Evolutionary conservation across 306 rosid genomes (phyloP), one percentile per base, ranked within the genome.

Genomic region (Sesbania bispinosa): DNA sequence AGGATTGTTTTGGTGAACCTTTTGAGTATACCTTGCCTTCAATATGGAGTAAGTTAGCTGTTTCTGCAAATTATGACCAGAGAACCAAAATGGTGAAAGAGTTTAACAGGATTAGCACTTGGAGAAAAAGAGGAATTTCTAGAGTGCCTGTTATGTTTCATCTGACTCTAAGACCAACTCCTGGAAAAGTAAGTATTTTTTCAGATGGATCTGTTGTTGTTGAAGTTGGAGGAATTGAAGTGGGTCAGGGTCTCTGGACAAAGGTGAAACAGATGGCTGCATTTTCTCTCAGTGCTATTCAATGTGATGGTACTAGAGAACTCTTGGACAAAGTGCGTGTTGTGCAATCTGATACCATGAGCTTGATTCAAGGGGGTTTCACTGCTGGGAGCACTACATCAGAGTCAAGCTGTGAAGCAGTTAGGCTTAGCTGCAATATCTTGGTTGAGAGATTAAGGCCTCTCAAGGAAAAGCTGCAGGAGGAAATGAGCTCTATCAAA

Each of bases 181-280:
- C 97, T 0, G 98, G 93, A 38, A 93, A 84, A 79, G 96, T 80
- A 9, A 87, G 88, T 80, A 87, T 93, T 77, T 77, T 93, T 48
- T 52, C 67, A 1, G 97, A 90, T 62, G 97, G 90, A 2, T 87
- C 97, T 43, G 68, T 90, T 58, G 90, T 71, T 71, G 96, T 88
- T 78, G 98, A 93, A 83, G 98, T 90, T 36, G 97, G 97, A 69
- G 97, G 97, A 9, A 85, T 88, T 30, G 97, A 93, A 77, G 51
- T 93, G 16, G 98, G 98, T 29, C 98, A 93, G 72, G 97, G 98
- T 84, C 88, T 93, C 3, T 93, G 98, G 98, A 93, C 93, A 62
- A 93, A 93, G 85, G 97, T 80, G 16, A 90, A 86, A 74, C 97
- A 93, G 77, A 85, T 84, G 93, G 86, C 80, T 47, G 93, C 96